Base-by-base conservation (phyloP, 2,329 filamentous ascomycete genomes). In the Xylariaceae sp. region DNA sequence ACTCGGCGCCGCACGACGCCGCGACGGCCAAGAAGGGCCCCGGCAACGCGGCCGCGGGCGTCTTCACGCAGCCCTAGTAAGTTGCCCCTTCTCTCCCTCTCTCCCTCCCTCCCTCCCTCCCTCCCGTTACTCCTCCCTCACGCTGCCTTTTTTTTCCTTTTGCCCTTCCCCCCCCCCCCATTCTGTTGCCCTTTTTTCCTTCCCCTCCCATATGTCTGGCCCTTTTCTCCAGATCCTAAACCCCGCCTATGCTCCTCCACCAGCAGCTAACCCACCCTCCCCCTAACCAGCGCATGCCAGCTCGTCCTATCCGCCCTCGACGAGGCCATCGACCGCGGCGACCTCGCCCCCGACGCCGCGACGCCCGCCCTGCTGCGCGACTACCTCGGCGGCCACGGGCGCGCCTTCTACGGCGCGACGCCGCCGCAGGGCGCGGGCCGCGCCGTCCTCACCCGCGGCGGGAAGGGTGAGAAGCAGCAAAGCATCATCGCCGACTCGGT, bases 11-110 rank as follows among this genome's bases (percentile, higher is more conserved):
- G 53, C 79, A 83, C 54, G 67, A 71, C 25, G 64, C 72, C 13
- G 12, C 29, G 14, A 57, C 52, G 17, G 68, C 72, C 40, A 83
- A 83, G 61, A 68, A 71, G 33, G 72, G 68, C 14, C 61, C 62
- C 31, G 67, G 66, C 30, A 70, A 64, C 53, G 72, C 78, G 1
- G 75, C 80, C 1, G 83, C 83, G 0, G 83, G 83, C 3, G 82
- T 88, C 31, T 89, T 87, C 55, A 88, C 83, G 1, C 83, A 89
- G 60, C 78, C 80, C 4, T 78, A 78, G 51, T 50, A 40, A 8
- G 41, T 29, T 17, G n/a, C 14, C 13, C 10, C 18, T 25, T 29
- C 12, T n/a, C n/a, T n/a, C n/a, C n/a, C n/a, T n/a, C n/a, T n/a
- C n/a, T n/a, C n/a, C n/a, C n/a, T n/a, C n/a, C n/a, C n/a, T n/a